phyloP scores from a whole-genome alignment of 768 basidiomycete genomes.

The Lactarius sp. region DNA sequence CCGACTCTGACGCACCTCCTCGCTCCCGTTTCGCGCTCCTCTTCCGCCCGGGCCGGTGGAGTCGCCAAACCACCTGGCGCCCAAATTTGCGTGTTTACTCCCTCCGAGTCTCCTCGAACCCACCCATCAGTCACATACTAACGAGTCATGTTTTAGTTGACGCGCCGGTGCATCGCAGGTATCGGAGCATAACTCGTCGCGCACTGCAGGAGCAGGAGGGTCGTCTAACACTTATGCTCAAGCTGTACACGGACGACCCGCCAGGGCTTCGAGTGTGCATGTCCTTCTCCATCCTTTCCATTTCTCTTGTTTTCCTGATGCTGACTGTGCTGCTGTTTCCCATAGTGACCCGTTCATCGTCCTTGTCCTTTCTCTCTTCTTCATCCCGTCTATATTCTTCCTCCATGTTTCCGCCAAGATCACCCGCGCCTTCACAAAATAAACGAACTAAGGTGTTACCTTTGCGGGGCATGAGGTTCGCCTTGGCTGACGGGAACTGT shows the following conservation, averaged over 20 bases:
- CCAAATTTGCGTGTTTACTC: constrained; percentile 46
- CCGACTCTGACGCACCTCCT: constrained; percentile 69
- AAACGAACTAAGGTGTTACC: background rate
- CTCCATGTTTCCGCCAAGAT: constrained; percentile 95
- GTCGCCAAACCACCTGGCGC: constrained; percentile 75
- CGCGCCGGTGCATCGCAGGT: constrained; percentile 63
- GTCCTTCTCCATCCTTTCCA: background rate
- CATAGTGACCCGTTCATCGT: constrained; percentile 93
- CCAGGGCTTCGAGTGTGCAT: constrained; percentile 96
- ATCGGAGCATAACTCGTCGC: constrained; percentile 76
- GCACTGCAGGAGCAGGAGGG: constrained; percentile 92
- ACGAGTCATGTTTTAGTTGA: constrained; percentile 43
- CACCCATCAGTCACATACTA: background rate
- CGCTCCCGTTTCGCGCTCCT: constrained; percentile 35
- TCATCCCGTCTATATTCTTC: constrained; percentile 98
- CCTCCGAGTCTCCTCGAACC: too few species aligned
- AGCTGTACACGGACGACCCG: constrained; percentile 97
- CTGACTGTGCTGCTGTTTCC: background rate
- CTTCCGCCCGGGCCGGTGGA: constrained; percentile 36
- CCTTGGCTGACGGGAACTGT: background rate
- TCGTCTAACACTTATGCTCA: constrained; percentile 97
- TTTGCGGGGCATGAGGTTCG: background rate
- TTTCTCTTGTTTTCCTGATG: background rate
- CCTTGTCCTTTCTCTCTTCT: constrained; percentile 88
- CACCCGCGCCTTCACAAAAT: constrained; percentile 72